Conservation (phyloP, 805 yeast genomes). For the Kluyveromyces lactis region DNA sequence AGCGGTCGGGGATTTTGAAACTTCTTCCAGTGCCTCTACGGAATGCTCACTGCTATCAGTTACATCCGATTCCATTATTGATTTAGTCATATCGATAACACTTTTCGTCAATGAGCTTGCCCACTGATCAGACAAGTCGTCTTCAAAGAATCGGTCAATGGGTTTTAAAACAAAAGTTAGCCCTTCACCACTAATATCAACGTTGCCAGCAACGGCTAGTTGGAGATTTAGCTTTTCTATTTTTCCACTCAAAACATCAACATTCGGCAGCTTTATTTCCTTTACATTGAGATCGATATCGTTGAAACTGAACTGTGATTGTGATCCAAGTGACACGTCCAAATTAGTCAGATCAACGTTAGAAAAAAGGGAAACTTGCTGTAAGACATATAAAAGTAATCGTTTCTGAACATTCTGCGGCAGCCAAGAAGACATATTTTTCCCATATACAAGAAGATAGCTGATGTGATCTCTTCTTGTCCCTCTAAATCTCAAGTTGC, state of each 20-base stretch:
- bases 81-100: conserved; percentile 63
- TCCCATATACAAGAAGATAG: too few relatives aligned
- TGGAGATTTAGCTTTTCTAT: conserved; percentile 46
- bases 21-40: conserved; percentile 5
- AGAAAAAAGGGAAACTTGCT: conserved; percentile 74
- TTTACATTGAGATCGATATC: conserved; percentile 69
- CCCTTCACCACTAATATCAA: conserved; percentile 49
- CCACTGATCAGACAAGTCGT: conserved; percentile 11
- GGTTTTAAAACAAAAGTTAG: conserved; percentile 34
- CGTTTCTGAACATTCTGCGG: conserved; percentile 82
- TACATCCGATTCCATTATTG: conserved; percentile 25
- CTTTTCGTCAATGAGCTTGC: conserved; percentile 59
- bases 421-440: conserved; percentile 47
- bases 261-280: conserved; percentile 57
- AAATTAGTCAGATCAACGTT: conserved; percentile 73
- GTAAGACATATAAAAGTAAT: conserved; percentile 67
- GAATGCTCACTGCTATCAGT: conserved; percentile 10
- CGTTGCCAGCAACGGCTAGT: conserved; percentile 65
- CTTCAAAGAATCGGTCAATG: conserved; percentile 23
- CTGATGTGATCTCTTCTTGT: too few relatives aligned
- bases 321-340: conserved; percentile 67
- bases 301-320: conserved; percentile 40
- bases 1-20: conserved; percentile 13
- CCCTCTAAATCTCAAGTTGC: too few relatives aligned
- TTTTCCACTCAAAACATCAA: conserved; percentile 53